These are phyloP conservation scores for Coemansia sp. DNA, from an alignment of 192 early-diverging fungal genomes.

Conservation along the genomic window DNA sequence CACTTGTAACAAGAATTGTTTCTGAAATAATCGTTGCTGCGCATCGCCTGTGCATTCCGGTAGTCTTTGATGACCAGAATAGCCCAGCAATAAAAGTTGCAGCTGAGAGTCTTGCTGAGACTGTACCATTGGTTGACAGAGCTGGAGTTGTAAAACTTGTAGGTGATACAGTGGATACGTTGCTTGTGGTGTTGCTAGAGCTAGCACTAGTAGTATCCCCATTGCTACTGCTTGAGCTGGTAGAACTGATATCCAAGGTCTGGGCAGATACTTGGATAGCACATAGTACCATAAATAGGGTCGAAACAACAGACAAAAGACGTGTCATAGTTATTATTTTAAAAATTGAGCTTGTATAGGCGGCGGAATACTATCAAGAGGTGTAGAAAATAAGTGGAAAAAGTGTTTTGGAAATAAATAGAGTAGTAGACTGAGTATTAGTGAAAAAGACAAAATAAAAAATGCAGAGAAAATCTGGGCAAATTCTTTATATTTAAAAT, in stretches of 20 bases:
- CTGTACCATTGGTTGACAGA: neutral
- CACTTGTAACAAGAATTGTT: slow-evolving; percentile 42
- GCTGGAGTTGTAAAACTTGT: neutral
- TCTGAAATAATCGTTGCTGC: slow-evolving; percentile 37
- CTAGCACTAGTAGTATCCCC: neutral
- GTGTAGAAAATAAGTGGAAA: no score
- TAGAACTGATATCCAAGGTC: neutral
- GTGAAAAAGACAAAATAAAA: slow-evolving; percentile 1
- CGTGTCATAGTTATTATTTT: no score
- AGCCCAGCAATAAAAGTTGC: slow-evolving; percentile 39
- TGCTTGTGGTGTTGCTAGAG: neutral
- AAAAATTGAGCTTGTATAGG: no score
- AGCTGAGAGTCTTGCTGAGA: slow-evolving; percentile 17
- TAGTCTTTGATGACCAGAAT: slow-evolving; percentile 34
- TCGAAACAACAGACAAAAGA: no score
- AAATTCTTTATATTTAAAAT: neutral
- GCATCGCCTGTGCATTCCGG: slow-evolving; percentile 30
- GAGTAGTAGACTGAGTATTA: no score
- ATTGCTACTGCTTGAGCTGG: neutral
- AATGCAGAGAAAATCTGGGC: neutral
- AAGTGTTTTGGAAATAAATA: no score
- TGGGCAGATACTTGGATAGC: no score
- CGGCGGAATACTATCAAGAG: no score
- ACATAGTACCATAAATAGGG: neutral
- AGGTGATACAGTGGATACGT: neutral